Evolutionary conservation across 768 basidiomycete genomes (phyloP).

Genomic region (Kwoniella botswanensis): DNA sequence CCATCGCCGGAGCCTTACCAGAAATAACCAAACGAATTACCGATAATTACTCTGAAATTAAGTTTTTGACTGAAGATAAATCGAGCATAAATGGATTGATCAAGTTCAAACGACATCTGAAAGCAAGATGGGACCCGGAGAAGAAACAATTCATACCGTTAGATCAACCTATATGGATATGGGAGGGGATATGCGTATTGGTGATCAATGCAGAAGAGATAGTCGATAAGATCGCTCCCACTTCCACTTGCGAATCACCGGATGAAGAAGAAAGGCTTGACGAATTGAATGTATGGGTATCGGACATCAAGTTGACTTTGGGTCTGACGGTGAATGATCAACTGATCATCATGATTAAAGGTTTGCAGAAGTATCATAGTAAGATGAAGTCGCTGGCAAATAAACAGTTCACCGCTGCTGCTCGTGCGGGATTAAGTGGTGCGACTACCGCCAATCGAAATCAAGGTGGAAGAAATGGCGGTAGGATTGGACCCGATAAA

Average conservation of each 20-base stretch:
- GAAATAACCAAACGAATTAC: conserved; percentile 40
- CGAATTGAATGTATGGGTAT: conserved; percentile 32
- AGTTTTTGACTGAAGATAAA: conserved; percentile 30
- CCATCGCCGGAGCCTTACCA: conserved; percentile 49
- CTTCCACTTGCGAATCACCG: not conserved
- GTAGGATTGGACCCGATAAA: conserved; percentile 25
- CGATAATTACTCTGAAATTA: conserved; percentile 35
- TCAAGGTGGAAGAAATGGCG: not conserved
- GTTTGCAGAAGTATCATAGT: conserved; percentile 47
- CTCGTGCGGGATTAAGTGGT: conserved; percentile 39
- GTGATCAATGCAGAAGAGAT: conserved; percentile 48
- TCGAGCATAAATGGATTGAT: conserved; percentile 37
- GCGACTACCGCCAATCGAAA: not conserved
- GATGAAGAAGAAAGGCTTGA: conserved; percentile 2
- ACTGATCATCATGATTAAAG: conserved; percentile 54
- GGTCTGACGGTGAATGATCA: conserved; percentile 30
- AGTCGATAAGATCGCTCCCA: conserved; percentile 39
- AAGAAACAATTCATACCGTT: conserved; percentile 46
- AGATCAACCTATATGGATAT: conserved; percentile 36
- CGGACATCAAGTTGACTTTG: conserved; percentile 33
- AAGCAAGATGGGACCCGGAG: conserved; percentile 38
- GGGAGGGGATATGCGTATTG: conserved; percentile 45
- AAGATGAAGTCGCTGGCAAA: conserved; percentile 45
- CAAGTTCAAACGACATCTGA: conserved; percentile 49
- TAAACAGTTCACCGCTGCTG: conserved; percentile 43